Evolutionary conservation across 163 green algal species (phyloP).

Genomic region (Chlamydomonas reinhardtii): DNA sequence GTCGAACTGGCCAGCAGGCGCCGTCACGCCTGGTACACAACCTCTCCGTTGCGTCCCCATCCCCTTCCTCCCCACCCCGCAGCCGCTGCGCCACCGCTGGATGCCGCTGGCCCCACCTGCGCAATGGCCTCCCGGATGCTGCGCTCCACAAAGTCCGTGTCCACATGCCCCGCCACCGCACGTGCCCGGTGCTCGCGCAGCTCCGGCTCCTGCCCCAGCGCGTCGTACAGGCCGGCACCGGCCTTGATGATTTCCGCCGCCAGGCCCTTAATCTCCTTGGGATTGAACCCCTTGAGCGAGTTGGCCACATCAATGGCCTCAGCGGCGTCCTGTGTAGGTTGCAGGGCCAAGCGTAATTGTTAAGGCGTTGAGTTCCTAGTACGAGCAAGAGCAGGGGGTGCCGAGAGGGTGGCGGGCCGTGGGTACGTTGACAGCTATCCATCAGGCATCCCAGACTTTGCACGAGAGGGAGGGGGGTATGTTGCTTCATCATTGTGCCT

Average conservation of each 20-base stretch:
- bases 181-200: slow-evolving; percentile 69
- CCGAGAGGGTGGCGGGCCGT: too few species aligned
- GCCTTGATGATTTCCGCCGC: slow-evolving; percentile 75
- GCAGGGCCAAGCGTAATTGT: too few species aligned
- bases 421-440: too few species aligned
- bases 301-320: slow-evolving; percentile 56
- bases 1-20: too few species aligned
- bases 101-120: slow-evolving; percentile 46
- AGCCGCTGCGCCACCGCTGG: neutral
- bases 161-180: slow-evolving; percentile 74
- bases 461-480: too few species aligned
- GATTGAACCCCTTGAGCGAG: slow-evolving; percentile 61
- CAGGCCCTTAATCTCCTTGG: slow-evolving; percentile 64
- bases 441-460: too few species aligned
- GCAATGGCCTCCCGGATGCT: slow-evolving; percentile 72
- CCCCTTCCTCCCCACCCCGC: too few species aligned
- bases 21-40: too few species aligned
- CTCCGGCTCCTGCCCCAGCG: slow-evolving; percentile 70
- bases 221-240: slow-evolving; percentile 78
- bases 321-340: slow-evolving; percentile 29
- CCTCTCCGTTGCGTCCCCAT: too few species aligned
- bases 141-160: slow-evolving; percentile 75
- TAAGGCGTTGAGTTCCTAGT: neutral
- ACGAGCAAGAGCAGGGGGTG: neutral
- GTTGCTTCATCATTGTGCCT: too few species aligned